Base-by-base conservation (phyloP, 345 rosid genomes). In the Microcos paniculata region DNA sequence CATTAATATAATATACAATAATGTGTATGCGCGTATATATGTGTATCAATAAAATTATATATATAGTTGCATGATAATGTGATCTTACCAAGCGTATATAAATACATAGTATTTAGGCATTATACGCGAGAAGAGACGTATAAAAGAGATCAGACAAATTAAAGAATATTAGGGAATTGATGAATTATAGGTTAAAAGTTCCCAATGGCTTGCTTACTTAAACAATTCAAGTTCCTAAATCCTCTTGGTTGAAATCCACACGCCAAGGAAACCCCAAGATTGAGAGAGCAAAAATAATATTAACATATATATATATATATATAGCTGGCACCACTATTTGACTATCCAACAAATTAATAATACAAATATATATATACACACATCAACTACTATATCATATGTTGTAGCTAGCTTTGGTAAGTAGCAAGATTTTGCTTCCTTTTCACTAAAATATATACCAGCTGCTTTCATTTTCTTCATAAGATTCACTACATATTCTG, bases 211-310 rank as follows among this genome's bases (percentile, higher is more conserved):
- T 70, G 65, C 43, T 64, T 79, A 68, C 72, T 21, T 73, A 76
- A 73, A 74, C 58, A 72, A 71, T 64, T 62, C 14, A 48, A 48
- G 33, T 19, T 16, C 33, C 35, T 24, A 69, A 23, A 69, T 46
- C 53, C 74, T 52, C 11, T 56, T 56, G 75, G 81, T 73, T 83
- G 84, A 83, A 80, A 76, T 82, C 92, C 78, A 81, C 90, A 92
- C 94, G 94, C 88, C 80, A 90, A 87, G 88, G 83, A 80, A 88
- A 82, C 90, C 82, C 76, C 76, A 82, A 33, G 18, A n/a, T 53
- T 77, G 70, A 79, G 40, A 35, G 40, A 35, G 4, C 40, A 35
- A 71, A 31, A 63, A 33, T 61, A 40, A 14, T 16, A 38, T 38
- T 48, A 49, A 46, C 40, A 35, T 35, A 35, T 35, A 35, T 35